Evolutionary conservation across 2,329 filamentous ascomycete species (phyloP), one percentile per base, ranked within the genome.

Genomic region (Monosporascus sp.): DNA sequence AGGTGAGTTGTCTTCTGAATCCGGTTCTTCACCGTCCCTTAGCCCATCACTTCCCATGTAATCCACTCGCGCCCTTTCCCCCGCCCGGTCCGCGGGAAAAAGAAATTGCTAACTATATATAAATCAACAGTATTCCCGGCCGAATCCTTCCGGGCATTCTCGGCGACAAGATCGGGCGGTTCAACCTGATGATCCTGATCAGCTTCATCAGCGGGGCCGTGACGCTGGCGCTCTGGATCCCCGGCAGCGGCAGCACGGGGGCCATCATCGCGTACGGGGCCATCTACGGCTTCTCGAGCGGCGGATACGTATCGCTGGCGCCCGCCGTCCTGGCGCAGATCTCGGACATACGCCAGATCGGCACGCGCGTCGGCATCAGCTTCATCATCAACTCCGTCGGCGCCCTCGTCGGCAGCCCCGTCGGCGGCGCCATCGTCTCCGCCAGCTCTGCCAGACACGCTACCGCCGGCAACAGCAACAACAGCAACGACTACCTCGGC

Each of bases 281-380:
- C 3, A 62, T 87, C 1, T 89, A 85, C 58, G 86, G 86, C 6
- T 87, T 89, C 66, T 74, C 75, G 14, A 84, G 81, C 1, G 86
- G 86, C 14, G 80, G 80, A 3, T 86, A 82, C 60, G 79, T 87
- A 48, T 79, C 79, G 2, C 69, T 89, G 17, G 70, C 75, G 0
- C 84, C 87, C 0, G 78, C 85, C 0, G 72, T 88, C 15, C 74
- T 91, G 22, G 86, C 85, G 1, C 86, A 90, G 62, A 87, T 90
- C 56, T 85, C 81, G 1, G 85, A 88, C 46, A 79, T 89, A 38
- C 75, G 81, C 20, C 78, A 89, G 65, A 85, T 91, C 36, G 89
- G 88, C 15, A 79, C 85, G 2, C 76, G 88, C 6, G 83, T 79
- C 2, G 89, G 89, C 1, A 77, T 80, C 0, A 76, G 82, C 25